phyloP scores from a whole-genome alignment of 2,329 filamentous ascomycete genomes.

The Diplodia seriata region DNA sequence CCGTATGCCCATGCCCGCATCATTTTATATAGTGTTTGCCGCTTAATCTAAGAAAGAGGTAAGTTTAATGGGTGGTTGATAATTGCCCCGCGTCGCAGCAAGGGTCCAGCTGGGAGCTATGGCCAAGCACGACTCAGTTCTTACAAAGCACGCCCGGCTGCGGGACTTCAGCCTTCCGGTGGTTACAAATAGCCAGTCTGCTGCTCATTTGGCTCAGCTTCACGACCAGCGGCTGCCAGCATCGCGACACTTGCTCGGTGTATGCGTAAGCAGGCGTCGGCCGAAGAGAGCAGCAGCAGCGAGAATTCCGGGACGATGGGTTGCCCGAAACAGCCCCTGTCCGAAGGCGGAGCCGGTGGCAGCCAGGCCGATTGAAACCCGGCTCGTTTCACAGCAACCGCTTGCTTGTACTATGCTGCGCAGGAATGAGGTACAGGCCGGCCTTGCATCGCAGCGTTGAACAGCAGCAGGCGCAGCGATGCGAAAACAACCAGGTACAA shows the following conservation, averaged over 20 bases:
- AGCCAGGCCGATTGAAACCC: background rate
- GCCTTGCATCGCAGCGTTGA: constrained; percentile 19
- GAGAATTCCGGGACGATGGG: background rate
- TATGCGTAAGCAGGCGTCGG: constrained; percentile 5
- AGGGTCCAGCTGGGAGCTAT: constrained; percentile 25
- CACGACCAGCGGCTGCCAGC: too few relatives aligned
- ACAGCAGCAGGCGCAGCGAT: background rate
- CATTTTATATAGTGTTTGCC: too few relatives aligned
- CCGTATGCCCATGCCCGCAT: background rate
- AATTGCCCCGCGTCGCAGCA: background rate
- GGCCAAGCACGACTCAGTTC: background rate
- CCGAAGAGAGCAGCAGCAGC: constrained; percentile 5
- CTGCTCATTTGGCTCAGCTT: background rate
- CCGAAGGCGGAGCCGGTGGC: background rate
- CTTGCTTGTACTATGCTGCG: background rate
- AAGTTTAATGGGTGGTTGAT: too few relatives aligned
- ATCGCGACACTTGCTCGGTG: background rate
- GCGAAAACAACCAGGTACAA: background rate
- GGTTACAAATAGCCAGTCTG: background rate
- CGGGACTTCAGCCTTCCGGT: constrained; percentile 1
- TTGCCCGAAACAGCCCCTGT: constrained; percentile 8
- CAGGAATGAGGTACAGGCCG: constrained; percentile 1
- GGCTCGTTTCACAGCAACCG: constrained; percentile 16
- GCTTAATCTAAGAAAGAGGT: too few relatives aligned
- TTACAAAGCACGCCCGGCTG: constrained; percentile 26